phyloP scores from a whole-genome alignment of 139 green algal species.

The Ulvella scutata region DNA sequence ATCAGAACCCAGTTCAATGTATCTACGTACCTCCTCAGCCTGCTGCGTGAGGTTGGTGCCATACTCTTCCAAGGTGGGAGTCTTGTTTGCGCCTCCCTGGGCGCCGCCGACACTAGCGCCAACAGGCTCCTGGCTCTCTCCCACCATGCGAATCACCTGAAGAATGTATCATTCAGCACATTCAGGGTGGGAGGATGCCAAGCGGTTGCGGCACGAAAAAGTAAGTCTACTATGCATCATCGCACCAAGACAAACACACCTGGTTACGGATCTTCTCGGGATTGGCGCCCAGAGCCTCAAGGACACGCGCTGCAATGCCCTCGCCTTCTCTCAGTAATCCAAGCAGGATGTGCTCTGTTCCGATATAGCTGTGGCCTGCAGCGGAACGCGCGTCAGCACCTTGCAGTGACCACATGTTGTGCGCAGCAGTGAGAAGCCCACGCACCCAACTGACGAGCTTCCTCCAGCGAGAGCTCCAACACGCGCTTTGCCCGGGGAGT shows the following conservation, averaged over 20 bases:
- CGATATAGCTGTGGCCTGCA: conserved; percentile 99
- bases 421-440: neutral
- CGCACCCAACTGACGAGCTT: conserved; percentile 89
- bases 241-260: conserved; percentile 16
- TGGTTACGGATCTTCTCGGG: conserved; percentile 91
- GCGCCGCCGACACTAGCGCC: conserved; percentile 58
- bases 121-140: conserved; percentile 91
- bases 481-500: conserved; percentile 96
- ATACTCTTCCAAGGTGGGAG: conserved; percentile 96
- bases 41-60: conserved; percentile 95
- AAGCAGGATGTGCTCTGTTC: conserved; percentile 98
- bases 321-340: conserved; percentile 94
- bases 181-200: neutral
- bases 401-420: neutral
- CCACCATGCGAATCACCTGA: conserved; percentile 98
- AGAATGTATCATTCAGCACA: neutral
- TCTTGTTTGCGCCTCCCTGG: conserved; percentile 78
- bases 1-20: too few relatives aligned
- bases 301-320: conserved; percentile 88
- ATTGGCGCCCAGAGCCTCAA: conserved; percentile 94
- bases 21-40: conserved; percentile 68
- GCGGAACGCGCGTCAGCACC: neutral
- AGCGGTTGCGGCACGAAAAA: neutral
- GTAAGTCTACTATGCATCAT: too few relatives aligned
- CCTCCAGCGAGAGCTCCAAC: conserved; percentile 94